These are phyloP conservation scores for Mortierella sp. DNA, from an alignment of 371 early-diverging fungal genomes.

Conservation along the genomic window DNA sequence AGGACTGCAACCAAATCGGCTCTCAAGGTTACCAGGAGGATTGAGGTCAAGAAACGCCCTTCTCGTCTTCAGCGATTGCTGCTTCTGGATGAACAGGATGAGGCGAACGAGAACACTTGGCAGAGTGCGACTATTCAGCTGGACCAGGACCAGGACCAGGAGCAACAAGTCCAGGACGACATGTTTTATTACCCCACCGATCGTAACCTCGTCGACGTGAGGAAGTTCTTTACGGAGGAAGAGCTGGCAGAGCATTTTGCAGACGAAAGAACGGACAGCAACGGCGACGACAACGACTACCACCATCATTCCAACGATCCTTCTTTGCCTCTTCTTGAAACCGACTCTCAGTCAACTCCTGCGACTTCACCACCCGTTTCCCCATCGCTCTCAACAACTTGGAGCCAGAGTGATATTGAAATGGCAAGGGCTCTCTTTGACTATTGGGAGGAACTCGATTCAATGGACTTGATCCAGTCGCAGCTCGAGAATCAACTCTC, in stretches of 20 bases:
- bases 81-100: neutral
- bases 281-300: neutral
- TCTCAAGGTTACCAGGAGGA: neutral
- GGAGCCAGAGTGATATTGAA: slow-evolving; percentile 17
- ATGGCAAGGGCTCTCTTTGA: slow-evolving; percentile 26
- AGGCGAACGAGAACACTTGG: neutral
- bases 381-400: slow-evolving; percentile 13
- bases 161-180: neutral
- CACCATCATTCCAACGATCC: neutral
- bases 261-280: neutral
- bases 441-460: slow-evolving; percentile 24
- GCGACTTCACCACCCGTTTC: neutral
- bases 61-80: neutral
- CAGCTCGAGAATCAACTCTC: slow-evolving; percentile 17
- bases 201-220: neutral
- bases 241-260: too few relatives aligned
- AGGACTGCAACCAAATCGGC: neutral
- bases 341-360: neutral
- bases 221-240: neutral
- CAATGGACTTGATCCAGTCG: slow-evolving; percentile 11
- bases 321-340: neutral
- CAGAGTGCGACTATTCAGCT: neutral
- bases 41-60: slow-evolving; percentile 4
- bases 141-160: neutral
- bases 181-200: neutral